Conservation (phyloP, 1,284 basidiomycete genomes). For the Boletus semigastroideus region DNA sequence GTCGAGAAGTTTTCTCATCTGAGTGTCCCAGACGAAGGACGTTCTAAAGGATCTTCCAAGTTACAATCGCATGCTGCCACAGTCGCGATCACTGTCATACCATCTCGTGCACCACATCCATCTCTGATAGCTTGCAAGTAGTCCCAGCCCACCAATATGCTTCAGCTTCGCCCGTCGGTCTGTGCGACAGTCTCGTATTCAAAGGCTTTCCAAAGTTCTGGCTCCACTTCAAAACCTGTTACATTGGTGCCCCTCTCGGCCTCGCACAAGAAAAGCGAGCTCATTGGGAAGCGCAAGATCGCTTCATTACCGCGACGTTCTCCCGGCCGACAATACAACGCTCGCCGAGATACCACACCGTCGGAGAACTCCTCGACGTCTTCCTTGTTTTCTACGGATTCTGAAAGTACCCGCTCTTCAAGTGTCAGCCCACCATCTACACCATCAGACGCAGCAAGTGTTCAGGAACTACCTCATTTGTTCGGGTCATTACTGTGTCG, state of each 20-base stretch:
- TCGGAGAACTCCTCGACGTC: slow-evolving; percentile 13
- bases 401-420: slow-evolving; percentile 7
- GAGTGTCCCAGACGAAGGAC: slow-evolving; percentile 15
- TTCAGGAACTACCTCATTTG: slow-evolving; percentile 1
- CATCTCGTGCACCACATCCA: slow-evolving; percentile 20
- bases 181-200: not conserved
- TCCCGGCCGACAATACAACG: not conserved
- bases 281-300: slow-evolving; percentile 6
- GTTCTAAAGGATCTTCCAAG: not conserved
- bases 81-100: slow-evolving; percentile 21
- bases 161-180: not conserved
- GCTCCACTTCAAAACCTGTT: not conserved
- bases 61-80: slow-evolving; percentile 13
- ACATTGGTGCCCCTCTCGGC: slow-evolving; percentile 12
- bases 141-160: not conserved
- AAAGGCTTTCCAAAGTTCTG: slow-evolving; percentile 6
- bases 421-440: not conserved
- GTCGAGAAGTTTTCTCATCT: slow-evolving; percentile 16
- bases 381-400: slow-evolving; percentile 2
- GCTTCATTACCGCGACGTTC: slow-evolving; percentile 7
- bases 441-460: not conserved
- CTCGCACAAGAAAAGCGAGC: not conserved
- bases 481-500: slow-evolving; percentile 2
- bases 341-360: not conserved
- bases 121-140: slow-evolving; percentile 7